These are phyloP conservation scores for Sisymbrium altissimum DNA, from an alignment of 345 rosid genomes.

Conservation along the genomic window DNA sequence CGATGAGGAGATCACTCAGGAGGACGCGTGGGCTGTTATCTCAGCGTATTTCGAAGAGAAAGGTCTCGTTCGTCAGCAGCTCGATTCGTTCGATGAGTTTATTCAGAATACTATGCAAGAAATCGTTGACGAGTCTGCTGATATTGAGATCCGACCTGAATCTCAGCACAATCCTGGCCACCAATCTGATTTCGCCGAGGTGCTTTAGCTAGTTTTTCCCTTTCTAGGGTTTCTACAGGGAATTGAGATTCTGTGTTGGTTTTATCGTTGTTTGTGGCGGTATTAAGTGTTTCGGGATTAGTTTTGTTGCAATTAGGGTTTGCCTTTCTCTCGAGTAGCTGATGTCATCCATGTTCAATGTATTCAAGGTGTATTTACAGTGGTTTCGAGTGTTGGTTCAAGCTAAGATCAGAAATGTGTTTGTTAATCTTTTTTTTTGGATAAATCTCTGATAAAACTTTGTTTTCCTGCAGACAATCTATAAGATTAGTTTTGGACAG, in stretches of 20 bases:
- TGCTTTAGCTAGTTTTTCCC: neutral
- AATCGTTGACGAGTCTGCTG: conserved; percentile 87
- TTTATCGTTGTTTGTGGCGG: neutral
- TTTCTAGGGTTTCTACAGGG: conserved; percentile 22
- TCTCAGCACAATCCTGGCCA: conserved; percentile 97
- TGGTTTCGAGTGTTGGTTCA: neutral
- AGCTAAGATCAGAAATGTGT: neutral
- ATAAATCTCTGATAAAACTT: conserved; percentile 12
- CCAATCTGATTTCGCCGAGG: conserved; percentile 94
- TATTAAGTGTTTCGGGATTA: neutral
- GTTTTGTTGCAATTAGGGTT: conserved; percentile 15
- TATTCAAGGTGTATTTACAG: neutral
- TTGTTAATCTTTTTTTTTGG: neutral
- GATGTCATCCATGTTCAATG: neutral
- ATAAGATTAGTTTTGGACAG: conserved; percentile 92
- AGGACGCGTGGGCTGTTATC: conserved; percentile 94
- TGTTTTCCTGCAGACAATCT: conserved; percentile 70
- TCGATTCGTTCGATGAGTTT: conserved; percentile 93
- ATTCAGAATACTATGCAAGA: conserved; percentile 99
- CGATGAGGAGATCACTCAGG: conserved; percentile 83
- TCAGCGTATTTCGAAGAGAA: conserved; percentile 96
- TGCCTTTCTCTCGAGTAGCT: neutral
- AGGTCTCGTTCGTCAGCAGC: conserved; percentile 92
- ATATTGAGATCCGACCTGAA: conserved; percentile 95
- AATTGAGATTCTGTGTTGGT: neutral